Evolutionary conservation across 768 basidiomycete species (phyloP), one percentile per base, ranked within the genome.

Genomic region (Rhizopogon vesiculosus): DNA sequence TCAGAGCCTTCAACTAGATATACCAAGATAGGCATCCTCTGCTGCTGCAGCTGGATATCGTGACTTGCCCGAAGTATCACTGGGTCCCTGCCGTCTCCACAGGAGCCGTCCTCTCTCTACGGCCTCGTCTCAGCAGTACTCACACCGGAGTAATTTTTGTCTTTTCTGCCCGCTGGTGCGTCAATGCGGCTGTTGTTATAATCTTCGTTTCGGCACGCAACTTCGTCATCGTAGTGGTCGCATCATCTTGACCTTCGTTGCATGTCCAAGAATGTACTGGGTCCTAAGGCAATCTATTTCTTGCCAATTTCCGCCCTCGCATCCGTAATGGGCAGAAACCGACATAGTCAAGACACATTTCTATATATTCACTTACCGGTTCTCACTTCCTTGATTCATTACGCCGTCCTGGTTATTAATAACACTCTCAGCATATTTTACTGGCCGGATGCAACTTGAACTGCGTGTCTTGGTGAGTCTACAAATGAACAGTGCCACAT

Each of bases 11-110:
- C 18, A 16, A 51, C 38, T 45, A 48, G 53, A 63, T 65, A 55
- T 59, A 51, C 65, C 66, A 54, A 22, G 66, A 64, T 64, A 57
- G 45, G 66, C 25, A 13, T 49, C 40, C 66, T 66, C 60, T 45
- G 61, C 33, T 39, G 54, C 52, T 48, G 51, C 13, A 3, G 45
- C 43, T 44, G 25, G 43, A 45, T 29, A 42, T 41, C 56, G 56
- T 48, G 52, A 51, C 45, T 25, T 38, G 35, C 35, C 35, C 35
- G 12, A 38, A 38, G 35, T 38, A 31, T 55, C 31, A 35, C 54
- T n/a, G 25, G 43, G 43, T 25, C 39, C 35, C 33, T 42, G 31
- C 49, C 54, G 54, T 44, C 18, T 39, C 6, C 44, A 41, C 53
- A 45, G 53, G 53, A 19, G 45, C 48, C 45, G 42, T 44, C 42